Evolutionary conservation across 1,284 basidiomycete species (phyloP).

Genomic region (Apiotrichum gamsii): DNA sequence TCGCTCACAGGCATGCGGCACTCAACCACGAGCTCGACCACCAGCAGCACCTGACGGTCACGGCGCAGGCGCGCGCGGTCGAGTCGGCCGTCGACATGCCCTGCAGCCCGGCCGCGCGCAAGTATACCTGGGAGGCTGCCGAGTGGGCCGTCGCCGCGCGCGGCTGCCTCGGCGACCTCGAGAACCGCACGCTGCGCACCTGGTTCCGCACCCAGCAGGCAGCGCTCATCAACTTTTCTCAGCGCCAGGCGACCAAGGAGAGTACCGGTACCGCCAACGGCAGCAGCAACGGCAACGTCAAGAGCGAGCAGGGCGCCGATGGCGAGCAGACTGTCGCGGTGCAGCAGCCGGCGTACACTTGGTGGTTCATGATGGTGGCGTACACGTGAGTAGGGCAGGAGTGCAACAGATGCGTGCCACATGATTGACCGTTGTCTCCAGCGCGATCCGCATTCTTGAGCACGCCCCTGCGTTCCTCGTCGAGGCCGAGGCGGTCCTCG

Average conservation of each 20-base stretch:
- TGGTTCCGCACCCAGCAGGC: conserved; percentile 7
- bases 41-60: neutral
- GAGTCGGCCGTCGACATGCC: neutral
- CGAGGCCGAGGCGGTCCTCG: neutral
- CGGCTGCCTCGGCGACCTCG: conserved; percentile 6
- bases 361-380: conserved; percentile 23
- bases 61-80: neutral
- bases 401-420: too few relatives aligned
- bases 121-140: conserved; percentile 24
- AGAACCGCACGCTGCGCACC: neutral
- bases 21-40: conserved; percentile 1
- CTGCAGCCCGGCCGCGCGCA: neutral
- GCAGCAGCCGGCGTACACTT: conserved; percentile 9
- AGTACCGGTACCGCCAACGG: too few relatives aligned
- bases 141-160: conserved; percentile 21
- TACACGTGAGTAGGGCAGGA: conserved; percentile 19
- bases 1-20: conserved; percentile 12
- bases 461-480: neutral
- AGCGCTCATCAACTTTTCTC: neutral
- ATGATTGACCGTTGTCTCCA: too few relatives aligned
- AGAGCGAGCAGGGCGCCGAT: neutral
- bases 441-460: neutral
- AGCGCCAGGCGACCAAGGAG: too few relatives aligned
- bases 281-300: too few relatives aligned
- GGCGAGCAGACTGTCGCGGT: neutral